A percentile compares a stretch with the other conserved stretches of the same genome.
Evolutionary conservation across 2,329 filamentous ascomycete species (phyloP).

Genomic region (Aspergillus persii): DNA sequence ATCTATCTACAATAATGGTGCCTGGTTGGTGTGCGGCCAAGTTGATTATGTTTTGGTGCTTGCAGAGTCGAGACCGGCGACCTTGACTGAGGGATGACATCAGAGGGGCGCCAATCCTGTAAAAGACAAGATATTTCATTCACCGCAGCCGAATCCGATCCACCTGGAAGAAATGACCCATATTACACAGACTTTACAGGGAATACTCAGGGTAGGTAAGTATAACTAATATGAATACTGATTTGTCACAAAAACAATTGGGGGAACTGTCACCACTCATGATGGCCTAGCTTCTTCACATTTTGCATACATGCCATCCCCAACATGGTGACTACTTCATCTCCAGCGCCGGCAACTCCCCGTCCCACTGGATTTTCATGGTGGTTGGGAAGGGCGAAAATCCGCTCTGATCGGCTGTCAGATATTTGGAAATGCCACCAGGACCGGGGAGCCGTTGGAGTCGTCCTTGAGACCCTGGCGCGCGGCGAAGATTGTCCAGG

Average conservation of each 20-base stretch:
- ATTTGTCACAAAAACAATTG: too few relatives aligned
- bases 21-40: too few relatives aligned
- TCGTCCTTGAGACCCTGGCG: conserved; percentile 40
- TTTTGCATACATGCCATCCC: neutral
- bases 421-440: conserved; percentile 44
- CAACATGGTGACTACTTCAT: conserved; percentile 2
- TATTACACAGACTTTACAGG: neutral
- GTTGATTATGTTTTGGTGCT: neutral
- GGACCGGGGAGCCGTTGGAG: conserved; percentile 40
- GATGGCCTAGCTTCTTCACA: neutral
- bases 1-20: too few relatives aligned
- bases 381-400: conserved; percentile 45
- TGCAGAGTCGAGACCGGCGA: neutral
- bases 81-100: neutral
- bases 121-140: neutral
- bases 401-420: conserved; percentile 43
- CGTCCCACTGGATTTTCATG: conserved; percentile 47
- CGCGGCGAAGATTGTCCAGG: conserved; percentile 41
- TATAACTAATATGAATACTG: neutral
- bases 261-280: neutral
- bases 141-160: neutral
- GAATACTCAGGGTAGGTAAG: neutral
- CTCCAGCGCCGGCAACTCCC: conserved; percentile 28
- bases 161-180: neutral
- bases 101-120: neutral